phyloP scores from a whole-genome alignment of 495 filamentous ascomycete genomes.

The Articulospora tetracladia region DNA sequence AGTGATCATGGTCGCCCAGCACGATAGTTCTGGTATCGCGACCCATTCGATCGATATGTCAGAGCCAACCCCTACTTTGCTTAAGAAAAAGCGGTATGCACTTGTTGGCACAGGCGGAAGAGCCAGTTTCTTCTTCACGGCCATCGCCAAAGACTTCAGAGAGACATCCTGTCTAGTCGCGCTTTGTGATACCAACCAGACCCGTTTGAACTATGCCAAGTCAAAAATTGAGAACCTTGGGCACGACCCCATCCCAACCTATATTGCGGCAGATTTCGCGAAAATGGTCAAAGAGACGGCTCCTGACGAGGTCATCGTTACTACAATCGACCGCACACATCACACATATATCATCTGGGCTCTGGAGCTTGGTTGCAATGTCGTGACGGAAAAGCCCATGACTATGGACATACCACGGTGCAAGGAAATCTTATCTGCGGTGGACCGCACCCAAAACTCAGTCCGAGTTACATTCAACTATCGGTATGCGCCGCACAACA shows the following conservation, averaged over 20 bases:
- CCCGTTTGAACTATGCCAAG: conserved; percentile 42
- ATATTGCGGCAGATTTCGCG: conserved; percentile 47
- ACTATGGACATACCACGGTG: conserved; percentile 51
- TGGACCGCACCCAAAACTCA: conserved; percentile 29
- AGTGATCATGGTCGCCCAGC: too few relatives aligned
- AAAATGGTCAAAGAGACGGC: conserved; percentile 46
- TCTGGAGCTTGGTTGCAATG: conserved; percentile 51
- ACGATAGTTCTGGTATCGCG: too few relatives aligned
- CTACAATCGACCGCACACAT: conserved; percentile 56
- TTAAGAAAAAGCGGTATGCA: conserved; percentile 36
- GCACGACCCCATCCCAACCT: conserved; percentile 42
- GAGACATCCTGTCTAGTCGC: conserved; percentile 44
- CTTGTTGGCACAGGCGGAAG: conserved; percentile 42
- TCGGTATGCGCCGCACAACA: conserved; percentile 49
- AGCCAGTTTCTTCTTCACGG: conserved; percentile 51
- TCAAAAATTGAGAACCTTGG: conserved; percentile 28
- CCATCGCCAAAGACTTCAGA: conserved; percentile 44
- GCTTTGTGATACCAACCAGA: conserved; percentile 46
- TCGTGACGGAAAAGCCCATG: conserved; percentile 59
- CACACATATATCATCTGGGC: conserved; percentile 51
- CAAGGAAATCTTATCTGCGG: conserved; percentile 41
- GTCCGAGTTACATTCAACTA: conserved; percentile 49
- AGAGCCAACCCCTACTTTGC: too few relatives aligned
- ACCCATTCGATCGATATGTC: too few relatives aligned
- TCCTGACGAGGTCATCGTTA: conserved; percentile 54